Evolutionary conservation across 441 rosid species (phyloP).

Genomic region (Viola pubescens): DNA sequence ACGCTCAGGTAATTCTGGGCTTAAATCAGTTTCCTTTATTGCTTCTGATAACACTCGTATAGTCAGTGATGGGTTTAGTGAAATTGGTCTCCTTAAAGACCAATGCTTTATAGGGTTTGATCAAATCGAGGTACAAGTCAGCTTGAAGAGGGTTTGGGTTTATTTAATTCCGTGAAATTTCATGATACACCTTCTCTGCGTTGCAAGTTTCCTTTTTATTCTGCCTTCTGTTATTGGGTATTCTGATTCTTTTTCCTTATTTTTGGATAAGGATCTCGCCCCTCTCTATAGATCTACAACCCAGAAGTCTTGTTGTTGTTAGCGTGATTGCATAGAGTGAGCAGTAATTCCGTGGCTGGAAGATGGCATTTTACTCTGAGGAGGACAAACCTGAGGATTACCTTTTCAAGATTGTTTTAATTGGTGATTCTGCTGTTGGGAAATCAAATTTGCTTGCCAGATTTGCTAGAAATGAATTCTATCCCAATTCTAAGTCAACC

Average conservation of each 20-base stretch:
- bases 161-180: too few relatives aligned
- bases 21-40: too few relatives aligned
- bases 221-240: constrained; percentile 27
- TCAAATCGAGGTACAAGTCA: too few relatives aligned
- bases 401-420: constrained; percentile 48
- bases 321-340: constrained; percentile 40
- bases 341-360: constrained; percentile 17
- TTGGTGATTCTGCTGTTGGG: constrained; percentile 61
- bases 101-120: constrained; percentile 4
- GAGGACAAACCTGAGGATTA: constrained; percentile 39
- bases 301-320: constrained; percentile 17
- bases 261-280: constrained; percentile 17
- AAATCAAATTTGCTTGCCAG: constrained; percentile 53
- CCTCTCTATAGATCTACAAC: constrained; percentile 11
- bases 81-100: constrained; percentile 28
- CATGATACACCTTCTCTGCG: constrained; percentile 26
- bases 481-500: constrained; percentile 47
- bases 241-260: constrained; percentile 25
- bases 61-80: too few relatives aligned
- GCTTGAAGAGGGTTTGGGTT: too few relatives aligned
- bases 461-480: constrained; percentile 52
- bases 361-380: constrained; percentile 63
- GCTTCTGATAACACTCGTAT: too few relatives aligned
- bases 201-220: constrained; percentile 36
- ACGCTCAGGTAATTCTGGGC: too few relatives aligned